Conservation (phyloP, 2,329 filamentous ascomycete species). For the Trichoderma citrinoviride region DNA sequence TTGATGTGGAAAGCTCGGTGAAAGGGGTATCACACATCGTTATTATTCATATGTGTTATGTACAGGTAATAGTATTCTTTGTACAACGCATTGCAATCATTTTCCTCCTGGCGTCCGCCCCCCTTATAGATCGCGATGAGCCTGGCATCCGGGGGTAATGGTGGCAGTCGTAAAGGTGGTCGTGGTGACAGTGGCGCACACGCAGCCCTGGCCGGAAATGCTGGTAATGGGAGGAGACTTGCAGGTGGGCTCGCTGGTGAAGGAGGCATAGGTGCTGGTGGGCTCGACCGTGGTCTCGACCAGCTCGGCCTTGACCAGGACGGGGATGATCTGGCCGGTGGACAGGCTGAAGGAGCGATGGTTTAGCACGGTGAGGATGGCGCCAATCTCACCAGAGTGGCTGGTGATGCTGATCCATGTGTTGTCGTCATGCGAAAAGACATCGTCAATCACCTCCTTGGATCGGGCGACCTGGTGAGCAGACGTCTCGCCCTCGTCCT, state of each 20-base stretch:
- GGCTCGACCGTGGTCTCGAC: slow-evolving; percentile 31
- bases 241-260: slow-evolving; percentile 44
- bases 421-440: slow-evolving; percentile 51
- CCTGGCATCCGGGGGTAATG: background rate
- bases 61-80: too few relatives aligned
- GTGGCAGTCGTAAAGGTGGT: slow-evolving; percentile 2
- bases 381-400: slow-evolving; percentile 57
- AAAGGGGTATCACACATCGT: too few relatives aligned
- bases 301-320: slow-evolving; percentile 60
- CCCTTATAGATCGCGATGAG: background rate
- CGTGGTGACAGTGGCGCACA: slow-evolving; percentile 34
- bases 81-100: too few relatives aligned
- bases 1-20: too few relatives aligned
- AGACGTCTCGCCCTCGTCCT: slow-evolving; percentile 44
- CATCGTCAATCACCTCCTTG: slow-evolving; percentile 52
- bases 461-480: slow-evolving; percentile 50
- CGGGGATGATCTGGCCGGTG: slow-evolving; percentile 68
- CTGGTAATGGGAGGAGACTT: slow-evolving; percentile 45
- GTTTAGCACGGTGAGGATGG: slow-evolving; percentile 53
- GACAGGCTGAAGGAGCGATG: slow-evolving; percentile 60
- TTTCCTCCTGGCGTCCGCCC: background rate
- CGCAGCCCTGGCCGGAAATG: slow-evolving; percentile 40
- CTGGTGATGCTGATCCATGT: slow-evolving; percentile 60
- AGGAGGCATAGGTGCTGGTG: slow-evolving; percentile 36
- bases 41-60: too few relatives aligned